Conservation (phyloP, 768 basidiomycete genomes). For the Mycena capillaripes region DNA sequence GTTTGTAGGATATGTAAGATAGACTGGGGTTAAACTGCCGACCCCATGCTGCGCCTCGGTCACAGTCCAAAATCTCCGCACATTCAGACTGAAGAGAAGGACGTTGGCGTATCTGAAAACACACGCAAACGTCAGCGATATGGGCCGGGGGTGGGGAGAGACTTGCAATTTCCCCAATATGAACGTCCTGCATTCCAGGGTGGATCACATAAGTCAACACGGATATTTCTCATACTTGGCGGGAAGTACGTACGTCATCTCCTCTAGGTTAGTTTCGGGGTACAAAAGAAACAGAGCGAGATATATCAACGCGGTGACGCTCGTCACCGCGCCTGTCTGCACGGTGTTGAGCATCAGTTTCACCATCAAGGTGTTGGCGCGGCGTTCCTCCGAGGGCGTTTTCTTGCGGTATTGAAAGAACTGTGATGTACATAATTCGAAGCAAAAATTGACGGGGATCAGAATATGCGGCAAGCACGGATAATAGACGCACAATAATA, state of each 20-base stretch:
- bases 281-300: conserved; percentile 4
- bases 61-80: conserved; percentile 7
- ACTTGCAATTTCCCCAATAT: no score
- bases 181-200: no score
- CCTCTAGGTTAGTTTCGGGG: conserved; percentile 10
- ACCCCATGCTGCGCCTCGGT: neutral
- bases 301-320: conserved; percentile 7
- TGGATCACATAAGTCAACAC: neutral
- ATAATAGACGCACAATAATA: conserved; percentile 12
- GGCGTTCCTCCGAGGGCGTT: conserved; percentile 13
- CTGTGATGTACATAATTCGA: neutral
- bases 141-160: no score
- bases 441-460: neutral
- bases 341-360: conserved; percentile 24
- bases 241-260: neutral
- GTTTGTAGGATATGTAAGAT: neutral
- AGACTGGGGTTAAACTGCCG: neutral
- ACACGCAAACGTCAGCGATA: no score
- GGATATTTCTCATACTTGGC: neutral
- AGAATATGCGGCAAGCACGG: conserved; percentile 3
- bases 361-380: conserved; percentile 13
- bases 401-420: conserved; percentile 7
- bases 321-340: conserved; percentile 24
- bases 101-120: no score
- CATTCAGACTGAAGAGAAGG: conserved; percentile 7